phyloP scores from a whole-genome alignment of 306 rosid species.

The apple (Malus domestica) region ASM211411v1 NC_041800.1:2406501-2407000 shows the following conservation, averaged over 20 bases:
- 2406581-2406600: constrained; percentile 69
- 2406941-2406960: constrained; percentile 54
- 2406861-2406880: constrained; percentile 37
- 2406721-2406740: neutral
- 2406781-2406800: neutral
- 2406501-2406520: constrained; percentile 25
- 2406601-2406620: constrained; percentile 42
- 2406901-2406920: constrained; percentile 54
- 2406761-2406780: neutral
- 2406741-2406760: neutral
- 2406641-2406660: constrained; percentile 5
- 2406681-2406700: neutral
- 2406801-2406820: neutral
- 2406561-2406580: constrained; percentile 32
- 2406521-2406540: constrained; percentile 57
- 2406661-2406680: neutral
- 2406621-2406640: constrained; percentile 67
- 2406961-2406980: constrained; percentile 53
- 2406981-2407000: neutral
- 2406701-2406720: neutral
- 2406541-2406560: constrained; percentile 29
- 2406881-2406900: constrained; percentile 17
- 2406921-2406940: constrained; percentile 57
- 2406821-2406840: neutral
- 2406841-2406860: neutral